phyloP scores from a whole-genome alignment of 768 basidiomycete genomes.

The Boletus barrowsii region DNA sequence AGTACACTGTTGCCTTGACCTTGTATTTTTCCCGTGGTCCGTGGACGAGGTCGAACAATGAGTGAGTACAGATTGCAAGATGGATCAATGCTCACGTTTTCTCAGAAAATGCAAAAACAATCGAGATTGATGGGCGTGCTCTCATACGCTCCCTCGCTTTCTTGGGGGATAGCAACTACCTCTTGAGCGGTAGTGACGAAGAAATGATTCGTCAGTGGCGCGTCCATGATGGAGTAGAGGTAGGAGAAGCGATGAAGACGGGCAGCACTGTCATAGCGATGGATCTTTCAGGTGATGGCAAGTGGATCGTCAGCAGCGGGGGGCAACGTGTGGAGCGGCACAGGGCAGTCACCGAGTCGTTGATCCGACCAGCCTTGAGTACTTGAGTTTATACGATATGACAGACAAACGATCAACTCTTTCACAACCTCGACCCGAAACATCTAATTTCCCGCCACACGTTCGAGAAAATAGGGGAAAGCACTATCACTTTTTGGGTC shows the following conservation, averaged over 20 bases:
- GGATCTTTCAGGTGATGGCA: background rate
- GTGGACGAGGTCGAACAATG: background rate
- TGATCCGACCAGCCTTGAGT: no score
- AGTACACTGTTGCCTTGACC: background rate
- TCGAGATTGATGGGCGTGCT: background rate
- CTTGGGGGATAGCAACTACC: background rate
- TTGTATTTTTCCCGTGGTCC: no score
- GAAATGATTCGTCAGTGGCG: constrained; percentile 1
- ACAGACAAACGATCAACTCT: no score
- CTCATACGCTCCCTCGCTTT: background rate
- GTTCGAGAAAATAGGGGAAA: no score
- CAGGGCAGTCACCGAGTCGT: no score
- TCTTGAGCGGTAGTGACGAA: background rate
- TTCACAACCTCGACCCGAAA: no score
- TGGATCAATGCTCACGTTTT: background rate
- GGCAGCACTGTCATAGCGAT: background rate
- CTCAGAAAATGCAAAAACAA: background rate
- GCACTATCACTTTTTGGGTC: no score
- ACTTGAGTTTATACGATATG: no score
- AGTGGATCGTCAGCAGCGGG: constrained; percentile 1
- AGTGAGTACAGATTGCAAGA: background rate
- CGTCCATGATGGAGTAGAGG: background rate
- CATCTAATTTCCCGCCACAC: no score
- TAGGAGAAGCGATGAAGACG: background rate
- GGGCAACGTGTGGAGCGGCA: background rate